Conservation (phyloP, 345 rosid genomes). For the Salix arbutifolia region DNA sequence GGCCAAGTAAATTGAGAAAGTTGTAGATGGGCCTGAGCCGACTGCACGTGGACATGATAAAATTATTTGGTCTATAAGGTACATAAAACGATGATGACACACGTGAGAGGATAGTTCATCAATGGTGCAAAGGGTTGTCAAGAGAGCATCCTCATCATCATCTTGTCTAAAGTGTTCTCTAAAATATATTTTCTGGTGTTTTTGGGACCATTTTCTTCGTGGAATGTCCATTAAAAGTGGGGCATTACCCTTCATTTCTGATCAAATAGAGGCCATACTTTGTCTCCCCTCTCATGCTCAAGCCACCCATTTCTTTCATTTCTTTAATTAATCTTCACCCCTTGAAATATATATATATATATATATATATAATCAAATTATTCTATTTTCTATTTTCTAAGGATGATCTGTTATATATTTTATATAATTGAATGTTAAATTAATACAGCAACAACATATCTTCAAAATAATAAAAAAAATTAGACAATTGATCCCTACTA, state of each 20-base stretch:
- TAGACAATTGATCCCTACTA: too few species aligned
- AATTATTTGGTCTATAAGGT: constrained; percentile 53
- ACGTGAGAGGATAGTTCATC: constrained; percentile 56
- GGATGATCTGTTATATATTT: not conserved
- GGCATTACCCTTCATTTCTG: constrained; percentile 28
- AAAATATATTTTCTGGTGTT: constrained; percentile 3
- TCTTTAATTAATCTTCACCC: not conserved
- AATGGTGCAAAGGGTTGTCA: not conserved
- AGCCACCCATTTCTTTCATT: not conserved
- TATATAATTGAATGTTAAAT: too few species aligned
- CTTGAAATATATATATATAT: not conserved
- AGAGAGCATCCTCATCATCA: constrained; percentile 4
- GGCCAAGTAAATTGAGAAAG: not conserved
- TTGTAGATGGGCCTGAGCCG: constrained; percentile 25
- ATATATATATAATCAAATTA: too few species aligned
- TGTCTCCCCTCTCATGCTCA: constrained; percentile 24
- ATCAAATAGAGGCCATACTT: constrained; percentile 19
- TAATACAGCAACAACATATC: too few species aligned
- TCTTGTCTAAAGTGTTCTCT: constrained; percentile 17
- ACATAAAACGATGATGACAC: constrained; percentile 47
- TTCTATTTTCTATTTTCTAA: not conserved
- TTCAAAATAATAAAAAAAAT: too few species aligned
- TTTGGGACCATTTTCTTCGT: constrained; percentile 35
- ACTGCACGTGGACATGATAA: constrained; percentile 29
- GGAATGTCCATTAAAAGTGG: constrained; percentile 40